A percentile compares a stretch with the other conserved stretches of the same genome.
phyloP scores from a whole-genome alignment of 2,329 filamentous ascomycete genomes.

The Diaporthe caulivora region DNA sequence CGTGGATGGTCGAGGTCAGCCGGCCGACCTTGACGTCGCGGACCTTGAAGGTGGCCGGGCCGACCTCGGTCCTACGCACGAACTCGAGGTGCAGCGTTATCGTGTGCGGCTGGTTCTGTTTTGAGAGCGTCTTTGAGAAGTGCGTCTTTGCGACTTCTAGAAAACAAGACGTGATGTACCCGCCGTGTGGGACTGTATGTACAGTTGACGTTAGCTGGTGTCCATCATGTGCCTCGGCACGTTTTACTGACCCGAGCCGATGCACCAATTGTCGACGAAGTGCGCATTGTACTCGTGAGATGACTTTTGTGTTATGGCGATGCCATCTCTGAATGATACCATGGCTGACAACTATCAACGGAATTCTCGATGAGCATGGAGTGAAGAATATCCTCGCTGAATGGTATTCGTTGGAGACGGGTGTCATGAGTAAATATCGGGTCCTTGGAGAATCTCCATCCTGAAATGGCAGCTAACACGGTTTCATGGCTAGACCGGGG shows the following conservation, averaged over 20 bases:
- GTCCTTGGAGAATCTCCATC: slow-evolving; percentile 7
- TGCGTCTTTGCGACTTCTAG: slow-evolving; percentile 52
- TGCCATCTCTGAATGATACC: slow-evolving; percentile 4
- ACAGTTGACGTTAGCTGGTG: neutral
- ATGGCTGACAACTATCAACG: slow-evolving; percentile 1
- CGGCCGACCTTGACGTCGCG: slow-evolving; percentile 57
- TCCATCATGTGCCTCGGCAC: slow-evolving; percentile 6
- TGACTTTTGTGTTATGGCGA: slow-evolving; percentile 8
- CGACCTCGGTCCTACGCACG: slow-evolving; percentile 54
- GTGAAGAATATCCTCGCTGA: neutral
- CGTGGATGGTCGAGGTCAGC: slow-evolving; percentile 50
- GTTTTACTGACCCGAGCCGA: slow-evolving; percentile 22
- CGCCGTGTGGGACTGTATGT: slow-evolving; percentile 59
- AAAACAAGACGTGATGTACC: slow-evolving; percentile 58
- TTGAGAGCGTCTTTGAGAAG: slow-evolving; percentile 44
- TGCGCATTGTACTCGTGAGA: neutral
- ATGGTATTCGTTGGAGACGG: neutral
- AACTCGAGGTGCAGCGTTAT: slow-evolving; percentile 57
- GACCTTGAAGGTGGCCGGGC: slow-evolving; percentile 53
- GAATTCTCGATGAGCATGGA: neutral
- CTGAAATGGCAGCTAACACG: slow-evolving; percentile 1
- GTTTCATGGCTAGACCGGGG: slow-evolving; percentile 4
- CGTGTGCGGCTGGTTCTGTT: slow-evolving; percentile 51
- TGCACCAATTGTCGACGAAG: slow-evolving; percentile 15
- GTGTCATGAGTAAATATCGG: neutral